phyloP scores from a whole-genome alignment of 2,329 filamentous ascomycete species.

The Pseudogymnoascus sp. region DNA sequence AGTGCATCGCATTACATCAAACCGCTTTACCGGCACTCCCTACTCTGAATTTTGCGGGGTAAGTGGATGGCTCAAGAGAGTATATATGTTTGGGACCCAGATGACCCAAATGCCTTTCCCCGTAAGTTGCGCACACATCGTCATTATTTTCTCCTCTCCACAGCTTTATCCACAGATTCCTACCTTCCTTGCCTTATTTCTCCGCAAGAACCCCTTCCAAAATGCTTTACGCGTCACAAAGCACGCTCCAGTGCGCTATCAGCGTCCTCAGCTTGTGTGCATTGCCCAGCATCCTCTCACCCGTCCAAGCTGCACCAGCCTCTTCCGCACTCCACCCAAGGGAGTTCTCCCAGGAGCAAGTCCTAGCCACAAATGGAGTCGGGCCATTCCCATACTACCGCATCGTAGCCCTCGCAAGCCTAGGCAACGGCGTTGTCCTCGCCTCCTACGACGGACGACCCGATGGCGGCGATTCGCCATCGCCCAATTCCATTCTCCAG shows the following conservation, averaged over 20 bases:
- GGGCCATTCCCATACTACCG: not conserved
- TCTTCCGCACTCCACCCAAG: not conserved
- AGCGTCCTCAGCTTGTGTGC: not conserved
- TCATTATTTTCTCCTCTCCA: not conserved
- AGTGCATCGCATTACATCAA: not conserved
- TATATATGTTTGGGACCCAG: not conserved
- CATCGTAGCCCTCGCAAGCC: constrained; percentile 2
- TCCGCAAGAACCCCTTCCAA: not conserved
- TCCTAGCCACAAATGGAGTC: not conserved
- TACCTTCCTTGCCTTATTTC: not conserved
- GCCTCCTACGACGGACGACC: not conserved
- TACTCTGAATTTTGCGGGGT: not conserved
- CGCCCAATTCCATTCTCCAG: not conserved
- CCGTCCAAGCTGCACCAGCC: not conserved
- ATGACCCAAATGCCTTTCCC: not conserved
- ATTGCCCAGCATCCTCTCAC: not conserved
- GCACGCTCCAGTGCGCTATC: not conserved
- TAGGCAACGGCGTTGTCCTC: not conserved
- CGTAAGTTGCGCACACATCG: not conserved
- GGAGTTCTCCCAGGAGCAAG: not conserved
- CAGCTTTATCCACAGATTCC: not conserved
- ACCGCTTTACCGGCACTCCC: not conserved
- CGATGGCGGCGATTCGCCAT: not conserved
- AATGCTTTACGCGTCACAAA: not conserved
- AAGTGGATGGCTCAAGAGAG: not conserved